Evolutionary conservation across 1,284 basidiomycete genomes (phyloP).

Genomic region (Leccinum angustisporum): DNA sequence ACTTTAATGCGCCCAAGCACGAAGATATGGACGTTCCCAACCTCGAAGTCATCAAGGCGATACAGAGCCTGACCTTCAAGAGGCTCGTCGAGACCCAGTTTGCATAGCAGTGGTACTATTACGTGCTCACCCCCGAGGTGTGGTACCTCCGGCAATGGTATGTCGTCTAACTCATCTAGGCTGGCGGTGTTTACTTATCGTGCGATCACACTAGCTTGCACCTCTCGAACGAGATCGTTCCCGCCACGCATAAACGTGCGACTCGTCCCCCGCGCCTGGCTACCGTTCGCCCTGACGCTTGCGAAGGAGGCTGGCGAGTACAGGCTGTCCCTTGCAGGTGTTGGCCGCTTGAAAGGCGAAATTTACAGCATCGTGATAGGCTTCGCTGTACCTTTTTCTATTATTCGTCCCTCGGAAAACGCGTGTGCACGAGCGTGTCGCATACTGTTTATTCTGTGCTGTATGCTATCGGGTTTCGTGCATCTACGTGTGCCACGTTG

Average conservation of each 20-base stretch:
- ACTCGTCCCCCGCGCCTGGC: slow-evolving; percentile 75
- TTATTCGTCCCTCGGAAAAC: slow-evolving; percentile 30
- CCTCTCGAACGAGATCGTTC: slow-evolving; percentile 92
- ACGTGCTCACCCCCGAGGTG: too few species aligned
- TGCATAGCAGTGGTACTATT: slow-evolving; percentile 89
- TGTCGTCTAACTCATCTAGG: slow-evolving; percentile 29
- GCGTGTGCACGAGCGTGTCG: slow-evolving; percentile 42
- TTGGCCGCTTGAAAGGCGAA: slow-evolving; percentile 75
- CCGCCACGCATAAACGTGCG: slow-evolving; percentile 93
- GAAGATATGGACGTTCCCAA: slow-evolving; percentile 92
- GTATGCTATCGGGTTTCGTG: slow-evolving; percentile 30
- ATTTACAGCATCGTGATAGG: slow-evolving; percentile 38
- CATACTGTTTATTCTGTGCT: slow-evolving; percentile 38
- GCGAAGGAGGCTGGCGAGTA: slow-evolving; percentile 56
- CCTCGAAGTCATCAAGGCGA: slow-evolving; percentile 98
- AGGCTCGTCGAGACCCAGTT: slow-evolving; percentile 98
- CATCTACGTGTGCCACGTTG: not conserved
- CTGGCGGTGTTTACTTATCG: not conserved
- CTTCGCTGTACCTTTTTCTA: not conserved
- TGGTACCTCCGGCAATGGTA: slow-evolving; percentile 66
- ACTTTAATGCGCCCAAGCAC: slow-evolving; percentile 96
- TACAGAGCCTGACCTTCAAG: slow-evolving; percentile 95
- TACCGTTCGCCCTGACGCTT: slow-evolving; percentile 50
- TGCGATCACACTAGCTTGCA: slow-evolving; percentile 66
- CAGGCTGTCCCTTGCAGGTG: slow-evolving; percentile 82